phyloP scores from a whole-genome alignment of 1,284 basidiomycete species.

The Microbotryum violaceum region DNA sequence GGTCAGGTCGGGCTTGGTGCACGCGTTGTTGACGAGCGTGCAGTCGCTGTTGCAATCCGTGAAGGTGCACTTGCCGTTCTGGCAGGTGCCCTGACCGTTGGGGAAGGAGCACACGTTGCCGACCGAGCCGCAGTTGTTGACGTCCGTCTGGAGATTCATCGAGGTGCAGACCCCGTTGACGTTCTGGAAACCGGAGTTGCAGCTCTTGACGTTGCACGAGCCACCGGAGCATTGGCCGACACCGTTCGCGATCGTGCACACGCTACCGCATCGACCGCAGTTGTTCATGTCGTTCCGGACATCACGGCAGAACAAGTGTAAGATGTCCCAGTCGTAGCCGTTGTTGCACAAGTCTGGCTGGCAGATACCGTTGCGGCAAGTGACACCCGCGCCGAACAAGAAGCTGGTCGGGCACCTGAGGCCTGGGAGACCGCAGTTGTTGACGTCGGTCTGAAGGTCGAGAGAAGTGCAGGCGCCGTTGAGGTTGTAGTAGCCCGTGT shows the following conservation, averaged over 20 bases:
- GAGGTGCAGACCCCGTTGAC: constrained; percentile 11
- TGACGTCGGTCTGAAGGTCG: constrained; percentile 4
- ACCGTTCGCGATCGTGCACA: constrained; percentile 20
- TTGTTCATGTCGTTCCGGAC: neutral
- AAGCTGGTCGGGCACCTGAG: neutral
- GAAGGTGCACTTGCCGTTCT: constrained; percentile 52
- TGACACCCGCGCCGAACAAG: neutral
- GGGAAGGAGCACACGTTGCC: constrained; percentile 20
- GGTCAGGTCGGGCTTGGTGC: neutral
- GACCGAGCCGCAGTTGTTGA: constrained; percentile 23
- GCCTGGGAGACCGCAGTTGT: constrained; percentile 2
- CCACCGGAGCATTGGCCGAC: constrained; percentile 9
- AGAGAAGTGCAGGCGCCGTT: constrained; percentile 4
- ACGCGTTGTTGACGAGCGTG: neutral
- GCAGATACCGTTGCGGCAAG: neutral
- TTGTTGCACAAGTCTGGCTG: constrained; percentile 3
- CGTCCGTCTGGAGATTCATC: constrained; percentile 13
- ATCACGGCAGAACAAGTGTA: neutral
- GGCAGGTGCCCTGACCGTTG: constrained; percentile 32
- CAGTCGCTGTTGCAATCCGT: constrained; percentile 40
- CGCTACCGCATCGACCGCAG: constrained; percentile 20
- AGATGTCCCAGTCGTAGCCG: constrained; percentile 4
- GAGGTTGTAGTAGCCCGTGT: constrained; percentile 5
- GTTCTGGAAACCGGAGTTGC: constrained; percentile 19
- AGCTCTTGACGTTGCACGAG: constrained; percentile 10